Evolutionary conservation across 1,139 yeast genomes (phyloP), one percentile per base, ranked within the genome.

Genomic region (Taiozyma sp.): DNA sequence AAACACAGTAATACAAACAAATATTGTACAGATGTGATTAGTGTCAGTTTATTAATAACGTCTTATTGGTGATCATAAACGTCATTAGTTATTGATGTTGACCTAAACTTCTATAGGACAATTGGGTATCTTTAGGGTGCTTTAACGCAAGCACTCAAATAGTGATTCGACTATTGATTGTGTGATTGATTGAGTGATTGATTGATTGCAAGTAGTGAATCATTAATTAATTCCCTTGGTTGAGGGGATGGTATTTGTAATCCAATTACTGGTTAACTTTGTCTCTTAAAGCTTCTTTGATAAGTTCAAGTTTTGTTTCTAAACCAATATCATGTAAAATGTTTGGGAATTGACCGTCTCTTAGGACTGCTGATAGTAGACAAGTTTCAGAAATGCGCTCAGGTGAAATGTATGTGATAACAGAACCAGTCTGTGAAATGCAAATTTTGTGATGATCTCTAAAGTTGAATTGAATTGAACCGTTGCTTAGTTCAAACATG

Each of bases 401-500:
- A 45, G 95, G 90, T 13, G 96, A 87, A 52, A 92, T 84, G 62
- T 90, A 90, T 40, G 96, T 89, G 41, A 92, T 78, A 45, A 83
- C 83, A 57, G 79, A 76, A 22, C 96, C 97, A 51, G 81, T 75
- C 59, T 84, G 84, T 45, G 93, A 85, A 44, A 92, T 69, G 57
- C 96, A 84, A 53, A 92, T 73, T 70, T 93, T 93, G 70, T 87
- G 92, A 65, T 93, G 99, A 70, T 93, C 99, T 65, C 87, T 87
- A 70, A 93, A 93, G 70, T 93, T 93, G 72, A 91, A 91, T 69
- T 93, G 99, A 70, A 87, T 83, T 46, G 90, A 85, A 23, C 97
- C 97, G 66, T 91, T 90, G 65, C 96, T 89, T 74, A 93, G 73
- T 68, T 90, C 96, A 72, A 95, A 93, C 96, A 92, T 87, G 52